phyloP scores from a whole-genome alignment of 192 early-diverging fungal species.

The Jimgerdemannia lactiflua region DNA sequence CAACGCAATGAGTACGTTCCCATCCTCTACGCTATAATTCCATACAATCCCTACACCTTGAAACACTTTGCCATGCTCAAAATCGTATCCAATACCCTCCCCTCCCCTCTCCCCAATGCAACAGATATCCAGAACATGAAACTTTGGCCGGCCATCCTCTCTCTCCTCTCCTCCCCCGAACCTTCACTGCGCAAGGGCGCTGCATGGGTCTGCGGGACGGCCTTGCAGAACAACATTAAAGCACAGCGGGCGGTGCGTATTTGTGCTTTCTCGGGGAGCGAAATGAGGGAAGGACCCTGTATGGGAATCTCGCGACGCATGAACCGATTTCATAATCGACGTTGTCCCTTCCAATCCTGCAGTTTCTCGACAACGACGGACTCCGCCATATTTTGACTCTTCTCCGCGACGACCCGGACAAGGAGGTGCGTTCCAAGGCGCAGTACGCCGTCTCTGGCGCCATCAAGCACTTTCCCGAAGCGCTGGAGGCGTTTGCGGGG shows the following conservation, averaged over 20 bases:
- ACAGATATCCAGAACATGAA: constrained; percentile 83
- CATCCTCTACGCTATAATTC: background rate
- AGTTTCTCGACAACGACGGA: constrained; percentile 50
- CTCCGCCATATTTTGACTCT: constrained; percentile 43
- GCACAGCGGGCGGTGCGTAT: constrained; percentile 69
- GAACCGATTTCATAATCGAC: constrained; percentile 4
- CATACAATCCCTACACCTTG: too few relatives aligned
- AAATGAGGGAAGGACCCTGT: background rate
- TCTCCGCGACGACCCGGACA: constrained; percentile 36
- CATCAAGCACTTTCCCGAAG: constrained; percentile 55
- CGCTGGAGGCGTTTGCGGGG: constrained; percentile 52
- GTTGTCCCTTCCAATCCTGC: background rate
- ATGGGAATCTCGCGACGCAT: too few relatives aligned
- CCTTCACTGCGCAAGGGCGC: constrained; percentile 61
- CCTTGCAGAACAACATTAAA: constrained; percentile 89
- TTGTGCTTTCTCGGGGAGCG: background rate
- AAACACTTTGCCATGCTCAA: too few relatives aligned
- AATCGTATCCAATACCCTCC: too few relatives aligned
- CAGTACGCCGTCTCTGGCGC: constrained; percentile 68
- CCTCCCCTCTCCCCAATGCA: background rate
- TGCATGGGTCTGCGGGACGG: constrained; percentile 92
- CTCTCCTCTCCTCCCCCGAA: constrained; percentile 46
- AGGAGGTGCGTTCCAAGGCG: constrained; percentile 59
- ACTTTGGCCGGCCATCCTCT: constrained; percentile 81
- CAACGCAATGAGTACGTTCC: constrained; percentile 69